A percentile compares a stretch with the other conserved stretches of the same genome.
phyloP scores from a whole-genome alignment of 352 stramenopile species.

The Phytophthora multivora region DNA sequence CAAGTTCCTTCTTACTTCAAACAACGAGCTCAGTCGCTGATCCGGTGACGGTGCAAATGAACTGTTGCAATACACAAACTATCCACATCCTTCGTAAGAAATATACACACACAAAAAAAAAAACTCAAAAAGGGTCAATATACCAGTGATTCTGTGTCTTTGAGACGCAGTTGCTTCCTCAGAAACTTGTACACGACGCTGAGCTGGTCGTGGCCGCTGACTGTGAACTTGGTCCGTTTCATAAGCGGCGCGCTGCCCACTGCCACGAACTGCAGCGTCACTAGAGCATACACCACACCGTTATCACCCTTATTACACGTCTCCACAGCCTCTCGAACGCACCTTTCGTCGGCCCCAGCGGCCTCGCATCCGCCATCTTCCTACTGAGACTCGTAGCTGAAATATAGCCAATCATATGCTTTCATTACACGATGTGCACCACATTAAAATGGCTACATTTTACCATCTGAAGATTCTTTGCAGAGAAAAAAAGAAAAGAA shows the following conservation, averaged over 20 bases:
- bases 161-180: conserved; percentile 81
- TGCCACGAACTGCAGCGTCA: conserved; percentile 85
- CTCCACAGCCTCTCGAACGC: neutral
- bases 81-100: neutral
- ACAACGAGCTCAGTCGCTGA: conserved; percentile 77
- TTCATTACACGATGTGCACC: neutral
- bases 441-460: conserved; percentile 4
- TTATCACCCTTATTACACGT: neutral
- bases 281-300: conserved; percentile 23
- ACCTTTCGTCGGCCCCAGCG: conserved; percentile 46
- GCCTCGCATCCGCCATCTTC: conserved; percentile 23
- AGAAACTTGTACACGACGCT: conserved; percentile 89
- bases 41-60: conserved; percentile 85
- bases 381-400: neutral
- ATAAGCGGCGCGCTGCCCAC: conserved; percentile 83
- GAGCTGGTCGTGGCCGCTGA: conserved; percentile 72
- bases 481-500: conserved; percentile 5
- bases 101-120: too few species aligned
- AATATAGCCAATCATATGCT: conserved; percentile 1
- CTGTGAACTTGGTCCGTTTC: conserved; percentile 90
- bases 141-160: conserved; percentile 76
- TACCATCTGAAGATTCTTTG: conserved; percentile 9
- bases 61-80: conserved; percentile 91
- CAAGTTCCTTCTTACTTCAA: conserved; percentile 48
- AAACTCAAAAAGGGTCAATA: neutral